A percentile compares a stretch with the other conserved stretches of the same genome.
These are phyloP conservation scores for Daldinia caldariorum DNA, from an alignment of 495 filamentous ascomycete species.

Conservation along the genomic window DNA sequence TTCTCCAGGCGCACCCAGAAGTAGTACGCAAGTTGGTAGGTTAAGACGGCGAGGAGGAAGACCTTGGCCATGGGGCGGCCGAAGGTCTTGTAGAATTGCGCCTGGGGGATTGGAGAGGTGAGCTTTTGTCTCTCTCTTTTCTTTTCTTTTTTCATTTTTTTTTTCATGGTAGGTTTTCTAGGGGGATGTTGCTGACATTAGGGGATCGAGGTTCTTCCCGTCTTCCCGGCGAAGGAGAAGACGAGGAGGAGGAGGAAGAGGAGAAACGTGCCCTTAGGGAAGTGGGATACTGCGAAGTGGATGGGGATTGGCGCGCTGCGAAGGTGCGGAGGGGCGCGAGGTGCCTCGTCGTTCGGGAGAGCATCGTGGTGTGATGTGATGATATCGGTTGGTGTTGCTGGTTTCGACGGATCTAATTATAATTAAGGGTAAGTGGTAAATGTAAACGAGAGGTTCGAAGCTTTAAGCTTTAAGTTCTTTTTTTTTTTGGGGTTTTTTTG, in stretches of 20 bases:
- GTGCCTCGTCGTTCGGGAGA: conserved; percentile 28
- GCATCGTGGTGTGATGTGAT: no score
- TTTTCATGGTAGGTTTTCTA: no score
- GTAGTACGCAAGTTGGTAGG: conserved; percentile 88
- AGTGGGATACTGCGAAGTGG: conserved; percentile 1
- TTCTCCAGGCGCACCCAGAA: conserved; percentile 87
- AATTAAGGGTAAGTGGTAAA: no score
- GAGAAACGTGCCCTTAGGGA: conserved; percentile 30
- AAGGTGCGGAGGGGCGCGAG: conserved; percentile 25
- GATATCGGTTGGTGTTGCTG: neutral
- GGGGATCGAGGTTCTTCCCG: conserved; percentile 21
- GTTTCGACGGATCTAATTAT: neutral
- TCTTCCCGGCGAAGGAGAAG: no score
- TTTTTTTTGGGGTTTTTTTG: neutral
- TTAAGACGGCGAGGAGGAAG: conserved; percentile 84
- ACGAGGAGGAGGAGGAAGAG: conserved; percentile 19
- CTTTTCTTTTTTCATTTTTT: no score
- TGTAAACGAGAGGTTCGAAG: neutral
- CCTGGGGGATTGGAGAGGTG: conserved; percentile 54
- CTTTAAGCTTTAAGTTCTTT: neutral
- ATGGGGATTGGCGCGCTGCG: conserved; percentile 6
- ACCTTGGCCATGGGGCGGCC: conserved; percentile 83
- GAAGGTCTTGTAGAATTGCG: conserved; percentile 81
- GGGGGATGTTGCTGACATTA: conserved; percentile 36
- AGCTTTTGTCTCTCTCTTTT: neutral